Percentiles rank a stretch among this genome's conserved stretches.
These are phyloP conservation scores for Diplodia scrobiculata DNA, from an alignment of 2,329 filamentous ascomycete species.

Conservation along the genomic window DNA sequence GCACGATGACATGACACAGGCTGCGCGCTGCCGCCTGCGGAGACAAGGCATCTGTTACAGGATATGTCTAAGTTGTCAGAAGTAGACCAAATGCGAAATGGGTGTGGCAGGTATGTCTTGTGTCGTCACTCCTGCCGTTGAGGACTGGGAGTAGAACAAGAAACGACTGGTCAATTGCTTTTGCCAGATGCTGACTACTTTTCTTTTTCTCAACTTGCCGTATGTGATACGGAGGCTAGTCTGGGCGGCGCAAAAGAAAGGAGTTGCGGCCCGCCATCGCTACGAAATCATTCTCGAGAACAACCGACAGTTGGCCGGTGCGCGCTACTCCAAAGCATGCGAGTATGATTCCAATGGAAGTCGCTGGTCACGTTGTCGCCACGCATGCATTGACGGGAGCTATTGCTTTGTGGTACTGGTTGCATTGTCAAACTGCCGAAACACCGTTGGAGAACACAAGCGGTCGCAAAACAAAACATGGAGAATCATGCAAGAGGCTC, in stretches of 20 bases:
- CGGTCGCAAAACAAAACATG: neutral
- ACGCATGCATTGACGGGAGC: neutral
- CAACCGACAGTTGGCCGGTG: neutral
- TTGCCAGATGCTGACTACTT: neutral
- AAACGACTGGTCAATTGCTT: neutral
- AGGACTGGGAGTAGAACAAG: neutral
- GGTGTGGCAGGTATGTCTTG: neutral
- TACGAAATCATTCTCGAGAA: neutral
- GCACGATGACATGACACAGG: conserved; percentile 22
- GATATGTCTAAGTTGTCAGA: conserved; percentile 15
- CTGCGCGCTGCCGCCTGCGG: neutral
- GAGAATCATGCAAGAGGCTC: neutral
- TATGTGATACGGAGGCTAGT: neutral
- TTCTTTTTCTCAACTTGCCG: conserved; percentile 2
- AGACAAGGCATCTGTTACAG: conserved; percentile 12
- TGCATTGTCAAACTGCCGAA: neutral
- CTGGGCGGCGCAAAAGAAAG: conserved; percentile 20
- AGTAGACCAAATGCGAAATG: neutral
- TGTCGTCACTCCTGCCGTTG: neutral
- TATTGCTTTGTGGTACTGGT: conserved; percentile 19
- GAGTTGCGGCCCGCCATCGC: no score
- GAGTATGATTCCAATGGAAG: neutral
- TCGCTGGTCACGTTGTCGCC: neutral
- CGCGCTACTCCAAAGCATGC: neutral
- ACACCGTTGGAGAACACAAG: neutral